Evolutionary conservation across 805 yeast species (phyloP).

Genomic region (Barnettozyma sucrosica): DNA sequence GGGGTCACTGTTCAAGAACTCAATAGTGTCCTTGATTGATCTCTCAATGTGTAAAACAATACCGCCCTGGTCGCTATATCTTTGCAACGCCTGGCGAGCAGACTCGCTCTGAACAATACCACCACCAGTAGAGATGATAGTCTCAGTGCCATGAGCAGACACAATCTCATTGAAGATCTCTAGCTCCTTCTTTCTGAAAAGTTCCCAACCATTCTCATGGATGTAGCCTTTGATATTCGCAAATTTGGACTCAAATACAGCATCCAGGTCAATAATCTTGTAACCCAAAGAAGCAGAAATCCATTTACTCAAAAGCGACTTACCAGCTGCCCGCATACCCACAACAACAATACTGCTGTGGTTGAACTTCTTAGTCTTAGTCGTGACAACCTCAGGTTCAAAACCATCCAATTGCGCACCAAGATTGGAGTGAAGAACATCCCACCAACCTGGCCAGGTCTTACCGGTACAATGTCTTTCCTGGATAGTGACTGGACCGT

Average conservation of each 20-base stretch:
- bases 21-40: conserved; percentile 71
- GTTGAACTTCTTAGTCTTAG: conserved; percentile 27
- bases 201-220: conserved; percentile 76
- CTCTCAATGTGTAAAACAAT: conserved; percentile 89
- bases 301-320: conserved; percentile 79
- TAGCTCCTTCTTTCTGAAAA: conserved; percentile 66
- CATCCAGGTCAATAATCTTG: conserved; percentile 70
- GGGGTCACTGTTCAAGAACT: conserved; percentile 68
- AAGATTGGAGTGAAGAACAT: conserved; percentile 66
- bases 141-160: conserved; percentile 31
- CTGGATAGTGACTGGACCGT: conserved; percentile 57
- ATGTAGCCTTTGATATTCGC: conserved; percentile 55
- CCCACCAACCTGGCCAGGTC: conserved; percentile 99
- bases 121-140: conserved; percentile 91
- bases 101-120: conserved; percentile 79
- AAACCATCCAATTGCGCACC: conserved; percentile 65
- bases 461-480: conserved; percentile 93
- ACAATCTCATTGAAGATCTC: conserved; percentile 48
- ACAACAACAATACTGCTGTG: conserved; percentile 62
- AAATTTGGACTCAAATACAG: conserved; percentile 50
- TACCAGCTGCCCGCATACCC: conserved; percentile 99
- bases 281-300: conserved; percentile 65
- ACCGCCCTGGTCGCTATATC: conserved; percentile 47
- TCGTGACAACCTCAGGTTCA: conserved; percentile 37
- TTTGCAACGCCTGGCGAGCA: conserved; percentile 60